Evolutionary conservation across 1,284 basidiomycete genomes (phyloP), one percentile per base, ranked within the genome.

Genomic region (Austroboletus novae-zelandiae): DNA sequence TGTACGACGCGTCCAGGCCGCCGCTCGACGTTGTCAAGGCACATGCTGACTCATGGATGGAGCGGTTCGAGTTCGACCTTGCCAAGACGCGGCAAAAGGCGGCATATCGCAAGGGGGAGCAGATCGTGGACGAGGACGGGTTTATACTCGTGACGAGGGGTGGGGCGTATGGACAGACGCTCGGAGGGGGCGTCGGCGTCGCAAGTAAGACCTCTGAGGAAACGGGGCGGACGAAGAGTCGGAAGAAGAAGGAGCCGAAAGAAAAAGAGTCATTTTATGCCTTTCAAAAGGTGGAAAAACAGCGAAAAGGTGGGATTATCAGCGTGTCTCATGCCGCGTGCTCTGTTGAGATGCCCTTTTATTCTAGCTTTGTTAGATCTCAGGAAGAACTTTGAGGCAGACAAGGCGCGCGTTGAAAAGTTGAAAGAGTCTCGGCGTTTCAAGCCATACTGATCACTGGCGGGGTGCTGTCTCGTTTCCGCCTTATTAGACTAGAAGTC

Each of bases 121-220:
- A 89, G 11, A 79, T 94, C 50, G 89, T 94, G 43, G 93, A 96
- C 67, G 91, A 91, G 56, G 93, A 96, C 57, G 93, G 93, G 1
- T 96, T 95, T 67, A 94, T 91, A 11, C 79, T 95, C 10, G 93
- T 96, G 29, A 89, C 87, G 23, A 78, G 92, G 29, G 90, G 91
- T 9, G 93, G 93, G 8, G 86, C 87, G 25, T 94, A 93, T 62
- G 92, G 93, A 4, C 79, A 91, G 61, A 91, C 91, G 0, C 71
- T 90, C 3, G 90, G 89, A 31, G 89, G 89, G 9, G 88, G 87
- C 1, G 86, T 91, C 17, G 80, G 75, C 4, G 87, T 94, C 29
- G 89, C 90, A 25, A 89, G 78, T 64, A 87, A 88, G 65, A 70
- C 71, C 47, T 91, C 91, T 73, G 80, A 84, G 70, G 69, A 77